phyloP scores from a whole-genome alignment of 805 yeast genomes.

The Spathaspora sp. region DNA sequence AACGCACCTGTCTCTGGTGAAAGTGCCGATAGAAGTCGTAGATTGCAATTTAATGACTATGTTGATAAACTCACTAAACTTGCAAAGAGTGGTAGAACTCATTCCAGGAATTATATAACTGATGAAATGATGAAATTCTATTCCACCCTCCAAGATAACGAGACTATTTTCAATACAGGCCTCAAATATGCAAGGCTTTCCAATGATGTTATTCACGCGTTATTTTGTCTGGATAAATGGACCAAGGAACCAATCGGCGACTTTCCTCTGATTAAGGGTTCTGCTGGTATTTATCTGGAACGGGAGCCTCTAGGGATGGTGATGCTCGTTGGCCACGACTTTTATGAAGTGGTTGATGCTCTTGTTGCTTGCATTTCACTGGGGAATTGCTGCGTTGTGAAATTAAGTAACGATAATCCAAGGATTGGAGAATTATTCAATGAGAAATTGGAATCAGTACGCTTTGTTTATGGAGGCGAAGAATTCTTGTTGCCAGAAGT shows the following conservation, averaged over 20 bases:
- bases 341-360: constrained; percentile 67
- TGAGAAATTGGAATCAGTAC: constrained; percentile 49
- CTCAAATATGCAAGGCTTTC: neutral
- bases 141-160: constrained; percentile 54
- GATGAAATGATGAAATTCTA: constrained; percentile 65
- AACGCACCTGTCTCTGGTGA: neutral
- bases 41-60: neutral
- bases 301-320: constrained; percentile 57
- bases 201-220: constrained; percentile 56
- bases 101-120: constrained; percentile 49
- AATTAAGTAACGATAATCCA: constrained; percentile 65
- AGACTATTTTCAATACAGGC: constrained; percentile 18
- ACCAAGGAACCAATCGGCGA: constrained; percentile 39
- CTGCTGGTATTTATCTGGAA: constrained; percentile 30
- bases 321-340: constrained; percentile 74
- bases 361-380: constrained; percentile 77
- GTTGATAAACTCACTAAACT: neutral
- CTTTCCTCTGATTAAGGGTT: constrained; percentile 30
- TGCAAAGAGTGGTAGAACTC: constrained; percentile 19
- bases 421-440: constrained; percentile 53
- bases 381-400: constrained; percentile 77
- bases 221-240: constrained; percentile 60
- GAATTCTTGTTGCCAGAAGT: constrained; percentile 56
- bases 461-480: constrained; percentile 71
- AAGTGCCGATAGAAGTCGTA: neutral